Conservation (phyloP, 805 yeast genomes). For the Schwanniomyces vanrijiae region DNA sequence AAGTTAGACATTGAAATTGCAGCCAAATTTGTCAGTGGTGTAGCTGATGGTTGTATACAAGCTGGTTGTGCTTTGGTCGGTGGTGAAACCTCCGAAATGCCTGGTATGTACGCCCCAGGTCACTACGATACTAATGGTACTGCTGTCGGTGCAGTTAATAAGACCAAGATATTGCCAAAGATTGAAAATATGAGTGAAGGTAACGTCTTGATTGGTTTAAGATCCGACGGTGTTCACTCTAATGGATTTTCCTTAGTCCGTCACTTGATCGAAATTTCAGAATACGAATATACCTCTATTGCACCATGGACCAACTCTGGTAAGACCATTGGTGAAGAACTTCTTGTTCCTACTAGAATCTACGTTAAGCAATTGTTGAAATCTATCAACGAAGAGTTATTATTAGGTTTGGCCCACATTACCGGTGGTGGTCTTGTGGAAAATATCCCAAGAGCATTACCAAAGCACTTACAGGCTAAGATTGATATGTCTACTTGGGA, state of each 20-base stretch:
- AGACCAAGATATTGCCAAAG: constrained; percentile 72
- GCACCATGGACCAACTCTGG: constrained; percentile 81
- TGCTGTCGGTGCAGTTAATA: constrained; percentile 93
- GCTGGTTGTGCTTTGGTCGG: constrained; percentile 98
- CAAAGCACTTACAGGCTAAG: constrained; percentile 72
- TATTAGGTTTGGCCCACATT: constrained; percentile 92
- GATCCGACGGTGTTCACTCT: constrained; percentile 92
- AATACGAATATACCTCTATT: constrained; percentile 61
- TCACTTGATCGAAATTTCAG: constrained; percentile 78
- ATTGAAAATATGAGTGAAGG: constrained; percentile 69
- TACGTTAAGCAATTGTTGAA: constrained; percentile 90
- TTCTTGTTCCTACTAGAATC: constrained; percentile 87
- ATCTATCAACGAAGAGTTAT: constrained; percentile 61
- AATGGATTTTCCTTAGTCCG: constrained; percentile 95
- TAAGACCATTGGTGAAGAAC: constrained; percentile 79
- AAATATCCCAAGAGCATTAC: constrained; percentile 93
- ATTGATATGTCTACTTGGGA: constrained; percentile 81
- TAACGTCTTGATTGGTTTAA: constrained; percentile 81
- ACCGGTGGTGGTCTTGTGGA: constrained; percentile 99
- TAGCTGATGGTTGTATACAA: constrained; percentile 91
- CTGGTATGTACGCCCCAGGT: constrained; percentile 94
- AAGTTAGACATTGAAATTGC: constrained; percentile 83
- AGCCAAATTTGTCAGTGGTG: constrained; percentile 88
- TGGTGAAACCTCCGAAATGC: constrained; percentile 99
- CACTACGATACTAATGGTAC: constrained; percentile 99